A percentile compares a stretch with the other conserved stretches of the same genome.
phyloP scores from a whole-genome alignment of 352 stramenopile genomes.

The Pythium sp. region DNA sequence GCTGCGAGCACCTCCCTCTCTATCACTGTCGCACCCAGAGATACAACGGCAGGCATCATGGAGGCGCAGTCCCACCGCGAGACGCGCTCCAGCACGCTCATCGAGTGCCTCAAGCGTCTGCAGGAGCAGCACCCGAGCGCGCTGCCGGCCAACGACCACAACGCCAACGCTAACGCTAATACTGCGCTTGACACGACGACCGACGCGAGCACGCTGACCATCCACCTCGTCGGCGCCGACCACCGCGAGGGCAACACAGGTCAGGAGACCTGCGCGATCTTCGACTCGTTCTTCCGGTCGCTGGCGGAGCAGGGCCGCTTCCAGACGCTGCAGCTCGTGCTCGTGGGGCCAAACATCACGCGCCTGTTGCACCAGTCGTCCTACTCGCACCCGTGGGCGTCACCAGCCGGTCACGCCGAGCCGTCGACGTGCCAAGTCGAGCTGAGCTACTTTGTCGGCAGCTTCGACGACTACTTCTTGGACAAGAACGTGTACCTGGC shows the following conservation, averaged over 20 bases:
- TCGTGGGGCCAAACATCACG: conserved; percentile 75
- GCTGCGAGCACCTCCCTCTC: no score
- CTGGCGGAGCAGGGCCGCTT: conserved; percentile 35
- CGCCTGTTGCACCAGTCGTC: conserved; percentile 42
- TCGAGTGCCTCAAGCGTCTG: conserved; percentile 34
- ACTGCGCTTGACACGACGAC: background rate
- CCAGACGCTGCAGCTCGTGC: conserved; percentile 46
- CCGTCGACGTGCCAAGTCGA: conserved; percentile 34
- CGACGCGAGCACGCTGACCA: conserved; percentile 26
- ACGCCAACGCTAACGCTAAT: background rate
- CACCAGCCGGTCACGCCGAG: background rate
- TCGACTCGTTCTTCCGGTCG: conserved; percentile 43
- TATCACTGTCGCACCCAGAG: no score
- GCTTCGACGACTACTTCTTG: conserved; percentile 56
- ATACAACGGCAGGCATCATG: background rate
- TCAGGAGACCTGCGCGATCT: conserved; percentile 55
- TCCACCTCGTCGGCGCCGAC: conserved; percentile 76
- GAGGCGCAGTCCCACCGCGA: conserved; percentile 12
- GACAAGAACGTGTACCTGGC: conserved; percentile 41
- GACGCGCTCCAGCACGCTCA: conserved; percentile 29
- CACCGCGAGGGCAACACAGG: conserved; percentile 68
- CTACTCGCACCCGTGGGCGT: conserved; percentile 22
- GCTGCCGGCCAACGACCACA: background rate
- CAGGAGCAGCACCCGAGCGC: conserved; percentile 11
- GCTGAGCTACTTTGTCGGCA: conserved; percentile 68